Evolutionary conservation across 495 filamentous ascomycete species (phyloP), one percentile per base, ranked within the genome.

Genomic region (Aspergillus egyptiacus): DNA sequence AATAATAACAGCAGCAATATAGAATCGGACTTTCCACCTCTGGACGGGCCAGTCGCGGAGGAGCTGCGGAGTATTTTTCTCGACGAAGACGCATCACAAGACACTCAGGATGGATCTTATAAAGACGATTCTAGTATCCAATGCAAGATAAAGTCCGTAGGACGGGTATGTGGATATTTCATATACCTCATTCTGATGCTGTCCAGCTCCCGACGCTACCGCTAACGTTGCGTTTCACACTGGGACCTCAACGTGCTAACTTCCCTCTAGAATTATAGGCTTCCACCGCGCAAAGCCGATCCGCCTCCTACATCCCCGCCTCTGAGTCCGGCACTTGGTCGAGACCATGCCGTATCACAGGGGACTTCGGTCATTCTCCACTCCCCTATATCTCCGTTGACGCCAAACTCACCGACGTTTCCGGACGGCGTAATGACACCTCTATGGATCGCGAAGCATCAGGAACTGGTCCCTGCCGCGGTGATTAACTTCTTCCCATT

Each of bases 361-460:
- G 63, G 66, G 36, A 51, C 65, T 18, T 63, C 68, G 5, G 68
- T 72, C 31, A 62, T 79, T 10, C 75, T 95, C 13, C 91, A 96
- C 62, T 96, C 91, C 2, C 85, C 90, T 2, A 79, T 94, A 42
- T 96, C 91, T 5, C 91, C 91, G 6, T 72, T 96, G 43, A 87
- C 85, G 15, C 87, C 89, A 2, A 73, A 77, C 20, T 93, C 89
- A 0, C 75, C 80, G 2, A 77, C 91, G 11, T 96, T 86, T 52
- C 89, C 91, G 14, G 91, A 96, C 71, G 91, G 91, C 4, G 61
- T 95, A 30, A 80, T 96, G 62, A 81, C 87, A 25, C 76, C 84
- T 3, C 66, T 81, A 44, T 96, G 91, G 91, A 69, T 89, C 14
- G 77, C 77, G 30, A 96, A 95, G 62, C 90, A 96, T 62, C 89